phyloP scores from a whole-genome alignment of 306 rosid genomes.

The Fragaria vesca region DNA sequence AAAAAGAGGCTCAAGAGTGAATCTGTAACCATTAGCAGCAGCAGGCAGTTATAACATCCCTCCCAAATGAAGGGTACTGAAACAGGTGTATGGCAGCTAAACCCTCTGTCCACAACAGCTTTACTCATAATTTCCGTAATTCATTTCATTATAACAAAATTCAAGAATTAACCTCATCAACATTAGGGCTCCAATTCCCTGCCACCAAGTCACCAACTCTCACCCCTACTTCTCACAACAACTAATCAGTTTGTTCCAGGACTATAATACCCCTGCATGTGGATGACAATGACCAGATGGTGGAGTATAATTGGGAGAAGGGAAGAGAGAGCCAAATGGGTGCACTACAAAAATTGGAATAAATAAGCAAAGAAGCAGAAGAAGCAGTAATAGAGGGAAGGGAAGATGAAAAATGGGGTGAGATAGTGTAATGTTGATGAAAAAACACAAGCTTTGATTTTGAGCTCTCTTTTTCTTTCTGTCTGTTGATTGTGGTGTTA shows the following conservation, averaged over 20 bases:
- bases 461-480: constrained; percentile 22
- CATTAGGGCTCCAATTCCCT: not conserved
- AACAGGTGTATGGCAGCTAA: constrained; percentile 34
- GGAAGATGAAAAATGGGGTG: constrained; percentile 1
- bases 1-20: not conserved
- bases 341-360: constrained; percentile 7
- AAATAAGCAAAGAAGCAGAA: not conserved
- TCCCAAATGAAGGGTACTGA: constrained; percentile 25
- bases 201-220: not conserved
- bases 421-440: not conserved
- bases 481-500: constrained; percentile 22
- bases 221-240: constrained; percentile 4
- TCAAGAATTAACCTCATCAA: not conserved
- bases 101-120: constrained; percentile 3
- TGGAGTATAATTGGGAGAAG: not conserved
- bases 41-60: constrained; percentile 28
- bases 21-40: constrained; percentile 12
- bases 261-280: constrained; percentile 12
- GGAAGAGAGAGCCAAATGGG: not conserved
- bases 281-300: not conserved
- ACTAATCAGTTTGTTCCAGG: not conserved
- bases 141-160: not conserved
- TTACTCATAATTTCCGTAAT: constrained; percentile 6
- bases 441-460: constrained; percentile 14
- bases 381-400: not conserved